Conservation (phyloP, 768 basidiomycete genomes). For the Collybia sordida region DNA sequence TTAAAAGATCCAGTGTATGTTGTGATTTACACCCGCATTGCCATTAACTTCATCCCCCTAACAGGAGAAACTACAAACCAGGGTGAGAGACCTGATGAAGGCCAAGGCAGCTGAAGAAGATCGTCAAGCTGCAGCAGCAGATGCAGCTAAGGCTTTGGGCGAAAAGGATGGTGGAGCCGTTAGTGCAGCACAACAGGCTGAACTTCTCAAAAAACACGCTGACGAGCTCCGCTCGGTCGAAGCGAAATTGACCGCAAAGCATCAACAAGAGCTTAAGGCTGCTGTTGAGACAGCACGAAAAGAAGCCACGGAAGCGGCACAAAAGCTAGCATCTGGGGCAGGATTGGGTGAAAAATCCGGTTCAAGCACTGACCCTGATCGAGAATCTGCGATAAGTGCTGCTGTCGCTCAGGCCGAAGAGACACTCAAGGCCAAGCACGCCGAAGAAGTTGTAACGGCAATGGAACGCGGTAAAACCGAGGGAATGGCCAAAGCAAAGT, state of each 20-base stretch:
- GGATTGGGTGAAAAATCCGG: background rate
- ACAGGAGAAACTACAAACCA: slow-evolving; percentile 64
- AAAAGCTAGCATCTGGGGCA: slow-evolving; percentile 19
- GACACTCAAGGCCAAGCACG: slow-evolving; percentile 47
- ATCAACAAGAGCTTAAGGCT: slow-evolving; percentile 51
- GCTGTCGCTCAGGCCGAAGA: slow-evolving; percentile 49
- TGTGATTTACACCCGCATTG: background rate
- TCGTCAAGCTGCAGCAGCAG: slow-evolving; percentile 48
- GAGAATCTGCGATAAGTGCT: slow-evolving; percentile 41
- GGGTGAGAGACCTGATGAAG: slow-evolving; percentile 53
- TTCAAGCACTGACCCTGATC: slow-evolving; percentile 3
- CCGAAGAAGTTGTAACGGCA: slow-evolving; percentile 60
- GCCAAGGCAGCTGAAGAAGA: slow-evolving; percentile 47
- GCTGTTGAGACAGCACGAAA: slow-evolving; percentile 47
- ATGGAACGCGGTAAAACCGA: slow-evolving; percentile 72
- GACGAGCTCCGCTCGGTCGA: slow-evolving; percentile 60
- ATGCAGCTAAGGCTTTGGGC: slow-evolving; percentile 52
- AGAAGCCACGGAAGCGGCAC: slow-evolving; percentile 32
- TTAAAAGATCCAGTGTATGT: slow-evolving; percentile 40
- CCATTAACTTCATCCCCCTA: slow-evolving; percentile 4
- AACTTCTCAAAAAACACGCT: slow-evolving; percentile 50
- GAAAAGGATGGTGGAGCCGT: slow-evolving; percentile 31
- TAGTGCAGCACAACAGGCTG: slow-evolving; percentile 31
- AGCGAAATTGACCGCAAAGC: slow-evolving; percentile 48
- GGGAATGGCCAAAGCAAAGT: slow-evolving; percentile 53